These are phyloP conservation scores for Podospora conica DNA, from an alignment of 495 filamentous ascomycete species.

Conservation along the genomic window DNA sequence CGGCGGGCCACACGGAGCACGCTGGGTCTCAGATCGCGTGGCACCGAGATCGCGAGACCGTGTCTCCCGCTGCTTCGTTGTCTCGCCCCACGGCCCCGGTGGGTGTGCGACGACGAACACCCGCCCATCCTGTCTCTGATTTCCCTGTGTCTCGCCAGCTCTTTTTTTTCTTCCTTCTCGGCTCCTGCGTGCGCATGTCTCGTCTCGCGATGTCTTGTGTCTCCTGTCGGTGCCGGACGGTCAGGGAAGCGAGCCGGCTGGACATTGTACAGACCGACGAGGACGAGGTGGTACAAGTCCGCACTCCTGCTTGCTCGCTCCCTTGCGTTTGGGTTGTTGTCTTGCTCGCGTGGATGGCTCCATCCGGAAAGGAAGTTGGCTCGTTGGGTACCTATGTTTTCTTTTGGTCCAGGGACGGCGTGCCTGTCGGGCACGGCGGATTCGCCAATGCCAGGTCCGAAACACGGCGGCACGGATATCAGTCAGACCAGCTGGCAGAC, in stretches of 20 bases:
- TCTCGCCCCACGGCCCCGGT: not conserved
- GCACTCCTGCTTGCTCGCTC: not conserved
- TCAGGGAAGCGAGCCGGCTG: not conserved
- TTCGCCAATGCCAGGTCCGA: not conserved
- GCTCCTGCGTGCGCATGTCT: not conserved
- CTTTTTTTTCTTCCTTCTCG: too few species aligned
- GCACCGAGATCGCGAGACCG: constrained; percentile 10
- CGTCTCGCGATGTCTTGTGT: not conserved
- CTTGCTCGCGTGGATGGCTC: not conserved
- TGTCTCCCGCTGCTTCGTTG: constrained; percentile 4
- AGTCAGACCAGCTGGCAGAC: not conserved
- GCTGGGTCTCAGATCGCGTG: constrained; percentile 10
- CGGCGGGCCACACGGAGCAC: not conserved
- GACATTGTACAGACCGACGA: not conserved
- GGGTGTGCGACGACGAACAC: not conserved
- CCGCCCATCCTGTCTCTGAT: not conserved
- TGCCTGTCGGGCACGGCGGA: not conserved
- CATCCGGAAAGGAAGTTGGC: not conserved
- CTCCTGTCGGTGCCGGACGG: not conserved
- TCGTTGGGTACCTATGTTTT: not conserved
- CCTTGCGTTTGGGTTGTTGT: not conserved
- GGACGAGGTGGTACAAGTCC: not conserved
- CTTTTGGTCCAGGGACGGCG: not conserved
- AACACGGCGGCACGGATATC: not conserved
- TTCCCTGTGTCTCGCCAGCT: not conserved